phyloP scores from a whole-genome alignment of 306 rosid genomes.

The Crataegus laevigata region DNA sequence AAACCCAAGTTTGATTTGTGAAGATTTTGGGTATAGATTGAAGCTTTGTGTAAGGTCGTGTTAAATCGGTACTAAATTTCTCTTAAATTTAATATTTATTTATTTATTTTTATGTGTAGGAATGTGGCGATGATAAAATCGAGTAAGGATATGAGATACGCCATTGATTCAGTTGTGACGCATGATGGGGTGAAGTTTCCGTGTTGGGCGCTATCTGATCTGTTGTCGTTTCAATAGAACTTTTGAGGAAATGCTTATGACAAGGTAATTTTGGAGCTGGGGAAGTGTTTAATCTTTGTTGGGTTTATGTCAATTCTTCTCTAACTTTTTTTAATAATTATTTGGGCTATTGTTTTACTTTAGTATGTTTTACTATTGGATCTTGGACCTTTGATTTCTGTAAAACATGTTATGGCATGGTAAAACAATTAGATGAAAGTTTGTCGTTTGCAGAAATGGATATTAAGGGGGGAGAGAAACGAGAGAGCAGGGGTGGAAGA shows the following conservation, averaged over 20 bases:
- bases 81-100: no score
- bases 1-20: background rate
- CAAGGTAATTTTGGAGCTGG: conserved; percentile 30
- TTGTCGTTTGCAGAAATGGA: no score
- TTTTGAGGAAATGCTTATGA: conserved; percentile 59
- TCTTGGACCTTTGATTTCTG: background rate
- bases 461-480: no score
- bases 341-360: background rate
- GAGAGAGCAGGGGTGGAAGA: no score
- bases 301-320: background rate
- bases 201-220: conserved; percentile 75
- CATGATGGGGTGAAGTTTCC: conserved; percentile 79
- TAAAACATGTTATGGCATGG: background rate
- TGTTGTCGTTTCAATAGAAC: conserved; percentile 41
- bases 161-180: conserved; percentile 62
- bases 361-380: background rate
- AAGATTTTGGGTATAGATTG: background rate
- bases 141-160: conserved; percentile 72
- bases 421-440: background rate
- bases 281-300: no score
- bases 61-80: background rate
- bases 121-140: conserved; percentile 80
- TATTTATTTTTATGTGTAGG: conserved; percentile 23
- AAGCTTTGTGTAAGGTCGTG: background rate
- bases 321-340: background rate